A percentile compares a stretch with the other conserved stretches of the same genome.
Evolutionary conservation across 75 land plant genomes (phyloP).

Genomic region (Isoetes taiwanensis): DNA sequence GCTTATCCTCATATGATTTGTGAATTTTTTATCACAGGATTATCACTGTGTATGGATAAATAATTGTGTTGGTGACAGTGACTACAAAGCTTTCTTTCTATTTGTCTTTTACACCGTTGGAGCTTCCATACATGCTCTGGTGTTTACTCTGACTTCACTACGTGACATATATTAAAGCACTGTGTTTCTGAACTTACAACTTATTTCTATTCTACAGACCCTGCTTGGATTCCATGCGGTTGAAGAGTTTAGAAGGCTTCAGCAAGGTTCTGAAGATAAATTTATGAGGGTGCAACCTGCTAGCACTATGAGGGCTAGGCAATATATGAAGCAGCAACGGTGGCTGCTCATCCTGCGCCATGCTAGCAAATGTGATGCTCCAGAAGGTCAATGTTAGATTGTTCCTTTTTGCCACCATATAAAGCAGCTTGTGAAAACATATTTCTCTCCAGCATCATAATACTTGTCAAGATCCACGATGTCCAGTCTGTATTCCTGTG

Average conservation of each 20-base stretch:
- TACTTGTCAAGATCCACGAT: conserved; percentile 36
- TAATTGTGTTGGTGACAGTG: conserved; percentile 94
- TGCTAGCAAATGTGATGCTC: conserved; percentile 61
- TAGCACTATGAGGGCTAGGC: conserved; percentile 25
- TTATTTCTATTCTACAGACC: too few species aligned
- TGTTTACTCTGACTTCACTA: conserved; percentile 15
- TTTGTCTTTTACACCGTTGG: conserved; percentile 67
- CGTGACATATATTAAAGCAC: too few species aligned
- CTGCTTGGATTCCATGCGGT: too few species aligned
- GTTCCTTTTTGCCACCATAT: conserved; percentile 44
- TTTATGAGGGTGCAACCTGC: too few species aligned
- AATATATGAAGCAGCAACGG: conserved; percentile 48
- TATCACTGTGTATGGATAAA: conserved; percentile 98
- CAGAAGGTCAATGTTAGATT: conserved; percentile 52
- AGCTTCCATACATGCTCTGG: conserved; percentile 75
- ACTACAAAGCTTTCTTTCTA: conserved; percentile 90
- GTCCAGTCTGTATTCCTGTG: conserved; percentile 88
- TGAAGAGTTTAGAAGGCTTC: too few species aligned
- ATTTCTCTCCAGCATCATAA: conserved; percentile 45
- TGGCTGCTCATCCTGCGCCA: conserved; percentile 76
- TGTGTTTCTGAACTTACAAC: too few species aligned
- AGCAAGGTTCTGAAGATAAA: too few species aligned
- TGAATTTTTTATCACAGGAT: conserved; percentile 42
- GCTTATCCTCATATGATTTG: too few species aligned
- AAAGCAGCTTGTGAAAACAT: conserved; percentile 51